Conservation (phyloP, 768 basidiomycete genomes). For the Lactarius hengduanensis region DNA sequence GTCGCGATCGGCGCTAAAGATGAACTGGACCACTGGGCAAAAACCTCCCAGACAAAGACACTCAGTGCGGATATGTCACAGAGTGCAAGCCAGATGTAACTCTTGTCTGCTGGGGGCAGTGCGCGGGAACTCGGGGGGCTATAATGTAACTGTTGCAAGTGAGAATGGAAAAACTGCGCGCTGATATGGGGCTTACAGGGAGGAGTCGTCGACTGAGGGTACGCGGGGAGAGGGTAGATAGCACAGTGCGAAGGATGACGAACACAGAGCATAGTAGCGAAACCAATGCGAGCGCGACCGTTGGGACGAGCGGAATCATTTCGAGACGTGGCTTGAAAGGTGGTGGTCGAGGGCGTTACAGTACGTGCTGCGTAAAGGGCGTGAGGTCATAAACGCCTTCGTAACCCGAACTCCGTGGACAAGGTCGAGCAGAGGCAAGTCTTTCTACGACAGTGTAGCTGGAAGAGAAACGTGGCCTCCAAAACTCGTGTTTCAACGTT, state of each 20-base stretch:
- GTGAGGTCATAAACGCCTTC: slow-evolving; percentile 39
- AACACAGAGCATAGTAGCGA: slow-evolving; percentile 74
- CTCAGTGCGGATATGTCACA: slow-evolving; percentile 62
- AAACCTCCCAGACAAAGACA: slow-evolving; percentile 65
- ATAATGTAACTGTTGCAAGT: slow-evolving; percentile 59
- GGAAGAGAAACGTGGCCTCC: not conserved
- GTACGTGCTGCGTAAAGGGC: slow-evolving; percentile 29
- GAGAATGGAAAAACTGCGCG: not conserved
- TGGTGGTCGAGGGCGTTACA: slow-evolving; percentile 30
- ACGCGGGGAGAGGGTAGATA: slow-evolving; percentile 72
- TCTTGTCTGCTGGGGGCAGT: slow-evolving; percentile 66
- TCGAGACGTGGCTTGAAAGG: slow-evolving; percentile 30
- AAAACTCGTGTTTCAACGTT: not conserved
- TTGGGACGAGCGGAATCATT: slow-evolving; percentile 69
- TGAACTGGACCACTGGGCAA: slow-evolving; percentile 51
- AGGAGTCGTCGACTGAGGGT: slow-evolving; percentile 71
- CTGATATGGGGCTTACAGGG: slow-evolving; percentile 49
- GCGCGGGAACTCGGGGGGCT: slow-evolving; percentile 67
- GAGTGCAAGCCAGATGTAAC: slow-evolving; percentile 69
- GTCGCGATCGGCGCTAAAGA: slow-evolving; percentile 32
- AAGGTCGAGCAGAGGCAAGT: not conserved
- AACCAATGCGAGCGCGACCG: slow-evolving; percentile 64
- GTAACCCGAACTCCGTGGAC: slow-evolving; percentile 23
- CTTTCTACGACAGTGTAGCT: not conserved
- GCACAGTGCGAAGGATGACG: slow-evolving; percentile 70